Evolutionary conservation across 164 flowering plant species (phyloP).

Genomic region (Liriodendron chinense): DNA sequence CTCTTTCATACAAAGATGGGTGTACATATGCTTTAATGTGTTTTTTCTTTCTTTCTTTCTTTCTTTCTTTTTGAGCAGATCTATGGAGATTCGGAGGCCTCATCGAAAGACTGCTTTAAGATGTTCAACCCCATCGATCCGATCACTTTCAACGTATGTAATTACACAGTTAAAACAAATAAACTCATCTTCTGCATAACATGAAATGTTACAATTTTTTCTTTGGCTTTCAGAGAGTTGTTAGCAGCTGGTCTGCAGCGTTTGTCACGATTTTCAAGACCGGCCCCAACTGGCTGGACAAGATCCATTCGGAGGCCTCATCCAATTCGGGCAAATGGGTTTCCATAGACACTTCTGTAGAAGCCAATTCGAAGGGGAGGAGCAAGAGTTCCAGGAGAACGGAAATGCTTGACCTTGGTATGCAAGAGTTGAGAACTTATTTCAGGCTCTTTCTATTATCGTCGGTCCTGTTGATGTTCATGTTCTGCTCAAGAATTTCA

Average conservation of each 20-base stretch:
- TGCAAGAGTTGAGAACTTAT: constrained; percentile 90
- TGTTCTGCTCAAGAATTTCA: constrained; percentile 94
- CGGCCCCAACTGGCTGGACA: constrained; percentile 47
- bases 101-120: constrained; percentile 82
- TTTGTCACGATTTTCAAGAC: constrained; percentile 65
- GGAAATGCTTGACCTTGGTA: constrained; percentile 79
- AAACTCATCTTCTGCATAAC: not conserved
- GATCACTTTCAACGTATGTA: constrained; percentile 61
- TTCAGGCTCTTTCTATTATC: constrained; percentile 82
- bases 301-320: constrained; percentile 23
- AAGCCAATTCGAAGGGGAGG: constrained; percentile 68
- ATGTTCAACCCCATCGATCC: constrained; percentile 92
- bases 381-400: constrained; percentile 71
- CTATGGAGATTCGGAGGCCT: constrained; percentile 74
- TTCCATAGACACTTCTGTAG: constrained; percentile 74
- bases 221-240: constrained; percentile 63
- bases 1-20: not conserved
- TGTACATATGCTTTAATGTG: no score
- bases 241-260: constrained; percentile 81
- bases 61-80: constrained; percentile 45
- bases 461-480: constrained; percentile 79
- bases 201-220: not conserved
- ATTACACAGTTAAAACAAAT: not conserved
- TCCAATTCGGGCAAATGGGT: constrained; percentile 43
- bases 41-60: not conserved